Conservation (phyloP, 495 filamentous ascomycete species). For the Hyaloscypha variabilis region DNA sequence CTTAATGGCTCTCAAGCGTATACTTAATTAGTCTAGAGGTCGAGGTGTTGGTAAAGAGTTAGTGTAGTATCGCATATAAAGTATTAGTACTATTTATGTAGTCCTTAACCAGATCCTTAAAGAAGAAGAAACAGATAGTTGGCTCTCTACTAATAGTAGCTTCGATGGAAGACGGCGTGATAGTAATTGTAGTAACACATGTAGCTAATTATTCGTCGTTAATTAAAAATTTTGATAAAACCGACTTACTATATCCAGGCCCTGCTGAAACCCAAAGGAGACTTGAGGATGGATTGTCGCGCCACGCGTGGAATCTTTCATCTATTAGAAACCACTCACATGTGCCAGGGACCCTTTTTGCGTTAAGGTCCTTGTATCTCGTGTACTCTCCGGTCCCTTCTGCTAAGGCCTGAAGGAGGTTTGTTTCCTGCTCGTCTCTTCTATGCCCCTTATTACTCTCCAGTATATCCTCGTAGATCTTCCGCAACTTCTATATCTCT, state of each 20-base stretch:
- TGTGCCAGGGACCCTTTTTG: constrained; percentile 32
- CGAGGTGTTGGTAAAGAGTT: constrained; percentile 34
- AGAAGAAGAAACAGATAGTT: constrained; percentile 44
- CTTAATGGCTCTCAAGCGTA: constrained; percentile 28
- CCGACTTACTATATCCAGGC: constrained; percentile 47
- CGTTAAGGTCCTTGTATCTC: constrained; percentile 35
- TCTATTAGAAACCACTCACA: constrained; percentile 43
- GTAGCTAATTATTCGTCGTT: constrained; percentile 21
- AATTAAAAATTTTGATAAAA: constrained; percentile 38
- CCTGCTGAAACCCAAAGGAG: constrained; percentile 46
- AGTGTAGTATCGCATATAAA: constrained; percentile 40
- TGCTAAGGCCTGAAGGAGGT: constrained; percentile 32
- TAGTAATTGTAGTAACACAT: constrained; percentile 4
- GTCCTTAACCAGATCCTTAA: constrained; percentile 38
- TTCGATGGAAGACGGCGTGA: constrained; percentile 22
- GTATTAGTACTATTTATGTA: constrained; percentile 31
- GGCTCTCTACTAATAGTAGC: constrained; percentile 27
- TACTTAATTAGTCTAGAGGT: constrained; percentile 29
- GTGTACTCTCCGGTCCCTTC: constrained; percentile 32
- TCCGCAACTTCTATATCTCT: constrained; percentile 30
- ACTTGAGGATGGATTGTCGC: constrained; percentile 27
- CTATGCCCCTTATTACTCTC: constrained; percentile 17
- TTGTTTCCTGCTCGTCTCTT: constrained; percentile 26
- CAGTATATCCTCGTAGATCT: constrained; percentile 22
- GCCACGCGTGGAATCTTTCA: constrained; percentile 36